Evolutionary conservation across 2,329 filamentous ascomycete species (phyloP), one percentile per base, ranked within the genome.

Genomic region (Gremmenia infestans): DNA sequence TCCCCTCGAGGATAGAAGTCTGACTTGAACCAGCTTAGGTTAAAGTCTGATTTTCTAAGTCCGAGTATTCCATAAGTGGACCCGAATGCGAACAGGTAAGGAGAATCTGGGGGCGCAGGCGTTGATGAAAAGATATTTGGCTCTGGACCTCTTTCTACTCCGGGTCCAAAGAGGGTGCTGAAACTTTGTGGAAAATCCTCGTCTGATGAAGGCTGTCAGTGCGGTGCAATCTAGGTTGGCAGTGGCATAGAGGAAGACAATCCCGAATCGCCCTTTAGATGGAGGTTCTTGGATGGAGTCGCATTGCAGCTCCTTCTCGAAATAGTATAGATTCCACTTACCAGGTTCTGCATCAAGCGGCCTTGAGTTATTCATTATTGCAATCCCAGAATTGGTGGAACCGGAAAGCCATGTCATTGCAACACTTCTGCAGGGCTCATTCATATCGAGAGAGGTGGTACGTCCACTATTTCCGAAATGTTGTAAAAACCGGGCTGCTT

Each of bases 41-140:
- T 56, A 25, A 55, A 50, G 17, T 28, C 25, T 25, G 46, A 55
- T 61, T 35, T 68, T 61, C 17, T 77, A 68, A 19, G 68, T 64
- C 9, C 45, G 12, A 78, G 53, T 5, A 83, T 69, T n/a, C 79
- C 81, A 1, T 67, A 65, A 60, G 70, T 76, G 1, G 79, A 78
- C 45, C 78, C 80, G 45, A 80, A 66, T 5, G 78, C 69, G 64
- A 78, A 81, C 40, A 76, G 61, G 1, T 76, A 54, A 35, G 70
- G 58, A 5, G 75, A 74, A 1, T 67, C 67, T 0, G 70, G 50
- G 0, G 77, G 76, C 0, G 77, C 77, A 0, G 76, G 67, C 1
- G 73, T 61, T 19, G 73, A 73, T n/a, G 70, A 69, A 57, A 76
- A 71, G 19, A 76, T 72, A 25, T 55, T 54, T 23, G 65, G 59